Evolutionary conservation across 768 basidiomycete genomes (phyloP), one percentile per base, ranked within the genome.

Genomic region (Mycena epipterygia): DNA sequence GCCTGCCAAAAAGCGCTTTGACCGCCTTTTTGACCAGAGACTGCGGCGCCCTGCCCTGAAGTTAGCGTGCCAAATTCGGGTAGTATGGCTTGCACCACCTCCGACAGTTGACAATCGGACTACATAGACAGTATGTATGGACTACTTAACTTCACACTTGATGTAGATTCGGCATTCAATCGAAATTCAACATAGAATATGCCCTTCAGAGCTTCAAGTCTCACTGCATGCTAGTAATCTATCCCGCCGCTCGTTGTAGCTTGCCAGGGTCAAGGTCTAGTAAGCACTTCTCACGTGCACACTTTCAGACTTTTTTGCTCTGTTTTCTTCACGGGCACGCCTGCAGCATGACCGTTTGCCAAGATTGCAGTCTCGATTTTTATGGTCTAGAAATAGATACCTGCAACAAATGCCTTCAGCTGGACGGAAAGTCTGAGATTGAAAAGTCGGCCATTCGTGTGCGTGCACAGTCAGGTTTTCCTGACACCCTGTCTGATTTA

Each of bases 231-330:
- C 11, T 9, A 46, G 44, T 7, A 46, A 46, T n/a, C n/a, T n/a
- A n/a, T n/a, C 11, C 6, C 44, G 21, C 44, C 44, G 8, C 21
- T 46, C 44, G n/a, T 16, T 5, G 25, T 27, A 49, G 3, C 25
- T 58, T 41, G n/a, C 29, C 67, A 68, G 67, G 67, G 5, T 21
- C 67, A 62, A 56, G 67, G 67, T 68, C 67, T 68, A 68, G 67
- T 68, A 57, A 62, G 37, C 53, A 32, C 49, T 68, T 53, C 42
- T n/a, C n/a, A n/a, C n/a, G n/a, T n/a, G 25, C 67, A 68, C 67
- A 59, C 57, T 29, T 41, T 30, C 25, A 33, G n/a, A 44, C 11
- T 37, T 53, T 61, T 30, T 46, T 12, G 41, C 17, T 33, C 23
- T 30, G 21, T 44, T 41, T 27, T 29, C 35, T 17, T 17, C 5